Evolutionary conservation across 495 filamentous ascomycete species (phyloP).

Genomic region (Lasiosphaeris hirsuta): DNA sequence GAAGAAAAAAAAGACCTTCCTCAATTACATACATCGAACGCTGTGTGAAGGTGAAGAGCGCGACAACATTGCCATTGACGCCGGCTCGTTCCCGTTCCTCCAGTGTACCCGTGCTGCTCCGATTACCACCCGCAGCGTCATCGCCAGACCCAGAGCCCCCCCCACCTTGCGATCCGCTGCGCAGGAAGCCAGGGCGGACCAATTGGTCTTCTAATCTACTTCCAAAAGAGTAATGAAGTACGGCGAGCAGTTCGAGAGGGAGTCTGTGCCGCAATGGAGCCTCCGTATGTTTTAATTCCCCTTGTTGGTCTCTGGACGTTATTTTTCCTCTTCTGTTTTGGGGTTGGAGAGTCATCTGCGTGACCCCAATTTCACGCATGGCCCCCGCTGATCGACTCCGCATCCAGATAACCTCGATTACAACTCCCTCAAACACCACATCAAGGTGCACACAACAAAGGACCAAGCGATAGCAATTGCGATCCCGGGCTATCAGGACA

Average conservation of each 20-base stretch:
- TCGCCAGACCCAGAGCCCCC: neutral
- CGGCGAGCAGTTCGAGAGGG: slow-evolving; percentile 74
- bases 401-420: slow-evolving; percentile 66
- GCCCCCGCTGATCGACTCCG: neutral
- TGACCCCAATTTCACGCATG: neutral
- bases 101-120: no score
- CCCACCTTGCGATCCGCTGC: neutral
- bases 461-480: slow-evolving; percentile 59
- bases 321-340: neutral
- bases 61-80: no score
- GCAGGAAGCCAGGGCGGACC: neutral
- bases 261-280: slow-evolving; percentile 82
- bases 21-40: no score
- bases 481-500: slow-evolving; percentile 59
- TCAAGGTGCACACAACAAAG: slow-evolving; percentile 64
- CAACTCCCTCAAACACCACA: slow-evolving; percentile 68
- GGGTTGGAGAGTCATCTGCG: no score
- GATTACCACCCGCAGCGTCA: no score
- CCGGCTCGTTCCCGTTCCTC: no score
- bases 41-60: no score
- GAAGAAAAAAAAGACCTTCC: no score
- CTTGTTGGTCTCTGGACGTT: no score
- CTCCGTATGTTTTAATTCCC: slow-evolving; percentile 54
- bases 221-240: slow-evolving; percentile 56
- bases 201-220: neutral